Evolutionary conservation across 83 land plant genomes (phyloP).

Genomic region (Picea mariana): DNA sequence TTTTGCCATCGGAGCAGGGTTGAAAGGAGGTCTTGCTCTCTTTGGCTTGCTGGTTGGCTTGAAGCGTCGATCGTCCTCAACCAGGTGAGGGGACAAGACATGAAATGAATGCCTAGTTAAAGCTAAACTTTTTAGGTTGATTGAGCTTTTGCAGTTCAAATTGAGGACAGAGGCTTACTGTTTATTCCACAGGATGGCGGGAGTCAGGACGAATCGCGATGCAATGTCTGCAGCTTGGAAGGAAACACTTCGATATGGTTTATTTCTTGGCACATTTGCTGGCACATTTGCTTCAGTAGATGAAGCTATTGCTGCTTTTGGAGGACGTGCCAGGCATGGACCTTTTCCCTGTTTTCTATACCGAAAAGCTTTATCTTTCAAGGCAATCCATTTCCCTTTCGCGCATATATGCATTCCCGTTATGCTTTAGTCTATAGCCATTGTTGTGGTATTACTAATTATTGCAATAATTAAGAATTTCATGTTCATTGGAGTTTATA

Average conservation of each 20-base stretch:
- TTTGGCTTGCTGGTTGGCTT: slow-evolving; percentile 62
- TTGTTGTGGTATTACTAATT: too few relatives aligned
- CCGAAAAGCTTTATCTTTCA: too few relatives aligned
- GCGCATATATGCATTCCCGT: too few relatives aligned
- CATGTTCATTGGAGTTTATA: too few relatives aligned
- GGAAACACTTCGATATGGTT: slow-evolving; percentile 86
- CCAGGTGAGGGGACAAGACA: background rate
- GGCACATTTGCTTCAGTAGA: slow-evolving; percentile 85
- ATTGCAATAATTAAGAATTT: too few relatives aligned
- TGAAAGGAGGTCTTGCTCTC: slow-evolving; percentile 72
- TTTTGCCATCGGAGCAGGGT: too few relatives aligned
- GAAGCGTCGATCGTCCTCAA: slow-evolving; percentile 23
- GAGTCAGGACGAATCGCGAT: slow-evolving; percentile 38
- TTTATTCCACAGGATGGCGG: slow-evolving; percentile 28
- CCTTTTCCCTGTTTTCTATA: too few relatives aligned
- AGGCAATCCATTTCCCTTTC: too few relatives aligned
- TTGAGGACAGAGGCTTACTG: background rate
- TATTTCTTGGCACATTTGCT: too few relatives aligned
- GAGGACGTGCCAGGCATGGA: slow-evolving; percentile 48
- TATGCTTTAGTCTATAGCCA: too few relatives aligned
- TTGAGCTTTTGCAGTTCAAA: background rate
- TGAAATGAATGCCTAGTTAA: background rate
- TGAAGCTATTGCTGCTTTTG: slow-evolving; percentile 63
- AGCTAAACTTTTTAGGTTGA: background rate
- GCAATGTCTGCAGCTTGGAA: slow-evolving; percentile 53